Conservation (phyloP, 768 basidiomycete species). For the Leccinum sublutescens region DNA sequence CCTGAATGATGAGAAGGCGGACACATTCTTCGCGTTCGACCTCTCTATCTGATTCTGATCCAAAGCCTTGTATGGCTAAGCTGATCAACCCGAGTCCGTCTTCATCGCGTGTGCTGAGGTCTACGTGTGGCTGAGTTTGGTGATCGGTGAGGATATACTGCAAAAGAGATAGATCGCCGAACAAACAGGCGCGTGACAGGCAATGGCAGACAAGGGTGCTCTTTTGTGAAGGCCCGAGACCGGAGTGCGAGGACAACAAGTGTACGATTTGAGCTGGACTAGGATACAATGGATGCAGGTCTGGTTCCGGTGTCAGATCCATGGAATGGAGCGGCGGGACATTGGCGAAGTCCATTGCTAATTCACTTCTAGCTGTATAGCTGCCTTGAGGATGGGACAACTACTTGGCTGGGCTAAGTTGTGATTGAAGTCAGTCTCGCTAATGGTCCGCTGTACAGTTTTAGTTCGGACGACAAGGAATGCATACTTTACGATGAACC, state of each 20-base stretch:
- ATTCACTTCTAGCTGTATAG: constrained; percentile 1
- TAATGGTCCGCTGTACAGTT: constrained; percentile 1
- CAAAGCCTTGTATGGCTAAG: constrained; percentile 76
- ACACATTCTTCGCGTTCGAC: constrained; percentile 92
- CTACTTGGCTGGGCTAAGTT: constrained; percentile 1
- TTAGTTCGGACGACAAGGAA: constrained; percentile 13
- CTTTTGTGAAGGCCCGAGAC: constrained; percentile 67
- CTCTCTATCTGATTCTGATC: constrained; percentile 76
- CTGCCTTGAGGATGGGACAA: constrained; percentile 10
- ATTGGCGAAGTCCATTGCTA: constrained; percentile 29
- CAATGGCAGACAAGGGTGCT: constrained; percentile 70
- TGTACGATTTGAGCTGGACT: constrained; percentile 58
- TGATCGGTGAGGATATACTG: constrained; percentile 70
- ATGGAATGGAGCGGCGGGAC: constrained; percentile 34
- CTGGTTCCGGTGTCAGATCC: constrained; percentile 72
- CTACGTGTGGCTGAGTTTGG: constrained; percentile 62
- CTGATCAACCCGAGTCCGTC: constrained; percentile 83
- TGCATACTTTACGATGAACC: constrained; percentile 5
- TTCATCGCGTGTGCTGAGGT: constrained; percentile 73
- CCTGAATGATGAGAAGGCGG: constrained; percentile 72
- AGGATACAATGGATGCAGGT: constrained; percentile 78
- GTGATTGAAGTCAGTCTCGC: constrained; percentile 8
- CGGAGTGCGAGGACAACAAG: constrained; percentile 64
- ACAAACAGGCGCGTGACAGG: constrained; percentile 70
- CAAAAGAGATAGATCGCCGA: constrained; percentile 71